Evolutionary conservation across 768 basidiomycete genomes (phyloP).

Genomic region (Rhizopogon roseolus): DNA sequence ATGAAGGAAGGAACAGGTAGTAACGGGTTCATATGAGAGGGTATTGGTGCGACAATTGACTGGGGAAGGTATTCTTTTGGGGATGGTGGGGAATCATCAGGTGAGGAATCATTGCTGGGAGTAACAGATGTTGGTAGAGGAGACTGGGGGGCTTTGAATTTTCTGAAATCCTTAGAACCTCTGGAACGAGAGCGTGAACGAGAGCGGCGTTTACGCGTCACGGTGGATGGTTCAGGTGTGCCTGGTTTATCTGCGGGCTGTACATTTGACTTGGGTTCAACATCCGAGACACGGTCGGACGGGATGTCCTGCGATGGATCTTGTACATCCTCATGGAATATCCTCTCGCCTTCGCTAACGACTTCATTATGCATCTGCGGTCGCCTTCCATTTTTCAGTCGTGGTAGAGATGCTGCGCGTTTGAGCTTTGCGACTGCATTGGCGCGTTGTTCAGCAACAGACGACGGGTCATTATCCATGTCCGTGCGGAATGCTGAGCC

Average conservation of each 20-base stretch:
- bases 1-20: constrained; percentile 38
- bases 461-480: constrained; percentile 34
- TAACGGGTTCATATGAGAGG: constrained; percentile 45
- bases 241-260: constrained; percentile 23
- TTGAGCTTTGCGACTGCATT: constrained; percentile 86
- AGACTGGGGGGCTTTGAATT: constrained; percentile 46
- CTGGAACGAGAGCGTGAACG: constrained; percentile 60
- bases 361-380: constrained; percentile 84
- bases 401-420: constrained; percentile 85
- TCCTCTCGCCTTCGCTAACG: constrained; percentile 77
- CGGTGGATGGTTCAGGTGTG: constrained; percentile 40
- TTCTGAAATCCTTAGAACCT: constrained; percentile 70
- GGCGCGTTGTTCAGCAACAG: constrained; percentile 75
- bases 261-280: constrained; percentile 20
- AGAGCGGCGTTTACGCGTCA: constrained; percentile 56
- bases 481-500: constrained; percentile 6
- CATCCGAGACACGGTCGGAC: constrained; percentile 8
- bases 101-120: constrained; percentile 66
- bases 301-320: constrained; percentile 10
- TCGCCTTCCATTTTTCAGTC: constrained; percentile 86
- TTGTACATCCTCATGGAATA: constrained; percentile 34
- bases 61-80: constrained; percentile 19
- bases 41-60: constrained; percentile 47
- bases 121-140: constrained; percentile 38
- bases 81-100: constrained; percentile 44